Evolutionary conservation across 1,139 yeast genomes (phyloP).

Genomic region (Blastobotrys malaysiensis): DNA sequence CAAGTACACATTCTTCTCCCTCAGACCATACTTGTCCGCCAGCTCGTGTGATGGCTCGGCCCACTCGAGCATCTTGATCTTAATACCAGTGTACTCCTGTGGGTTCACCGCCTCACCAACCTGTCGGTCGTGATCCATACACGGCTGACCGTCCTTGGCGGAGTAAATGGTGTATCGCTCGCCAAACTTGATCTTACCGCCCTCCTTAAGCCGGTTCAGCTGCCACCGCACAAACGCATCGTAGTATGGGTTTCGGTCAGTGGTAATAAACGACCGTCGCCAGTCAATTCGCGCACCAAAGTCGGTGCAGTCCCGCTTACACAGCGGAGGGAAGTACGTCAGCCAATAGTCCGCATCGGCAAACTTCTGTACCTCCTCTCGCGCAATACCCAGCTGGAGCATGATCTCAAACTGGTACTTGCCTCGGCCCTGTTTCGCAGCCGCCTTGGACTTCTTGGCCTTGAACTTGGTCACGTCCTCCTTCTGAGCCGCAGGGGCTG

Average conservation of each 20-base stretch:
- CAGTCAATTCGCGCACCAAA: constrained; percentile 97
- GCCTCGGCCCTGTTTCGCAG: constrained; percentile 87
- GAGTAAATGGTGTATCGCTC: constrained; percentile 97
- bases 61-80: constrained; percentile 66
- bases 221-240: constrained; percentile 97
- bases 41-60: constrained; percentile 47
- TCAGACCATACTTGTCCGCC: constrained; percentile 46
- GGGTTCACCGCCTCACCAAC: constrained; percentile 97
- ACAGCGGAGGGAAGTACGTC: constrained; percentile 83
- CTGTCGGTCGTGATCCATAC: constrained; percentile 98
- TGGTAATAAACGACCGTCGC: constrained; percentile 95
- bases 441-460: constrained; percentile 90
- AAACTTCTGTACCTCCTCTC: constrained; percentile 75
- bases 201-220: constrained; percentile 78
- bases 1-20: constrained; percentile 63
- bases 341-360: constrained; percentile 92
- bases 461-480: constrained; percentile 86
- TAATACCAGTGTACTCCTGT: constrained; percentile 92
- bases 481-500: constrained; percentile 40
- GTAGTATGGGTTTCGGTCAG: constrained; percentile 91
- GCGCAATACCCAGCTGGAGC: constrained; percentile 85
- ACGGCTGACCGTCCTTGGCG: constrained; percentile 97
- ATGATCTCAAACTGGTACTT: constrained; percentile 94
- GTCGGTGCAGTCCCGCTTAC: constrained; percentile 69
- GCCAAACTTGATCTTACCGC: constrained; percentile 93